phyloP scores from a whole-genome alignment of 768 basidiomycete genomes.

The Lactarius pseudohatsudake region DNA sequence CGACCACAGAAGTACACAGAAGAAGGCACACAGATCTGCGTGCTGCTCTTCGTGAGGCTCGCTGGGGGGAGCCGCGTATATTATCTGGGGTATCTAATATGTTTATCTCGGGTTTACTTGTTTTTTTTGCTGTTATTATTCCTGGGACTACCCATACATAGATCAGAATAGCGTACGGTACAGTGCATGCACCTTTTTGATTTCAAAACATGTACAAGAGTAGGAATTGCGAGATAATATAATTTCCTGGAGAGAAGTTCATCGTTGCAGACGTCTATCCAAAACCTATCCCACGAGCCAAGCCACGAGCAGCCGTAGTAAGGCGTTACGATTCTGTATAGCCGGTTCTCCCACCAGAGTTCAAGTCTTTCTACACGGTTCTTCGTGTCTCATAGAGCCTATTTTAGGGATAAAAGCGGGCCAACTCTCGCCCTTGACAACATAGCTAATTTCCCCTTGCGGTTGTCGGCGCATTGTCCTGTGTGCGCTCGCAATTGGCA shows the following conservation, averaged over 20 bases:
- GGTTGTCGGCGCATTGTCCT: too few species aligned
- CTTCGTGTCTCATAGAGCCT: too few species aligned
- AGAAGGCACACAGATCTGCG: not conserved
- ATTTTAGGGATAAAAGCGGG: too few species aligned
- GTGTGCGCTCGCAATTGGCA: too few species aligned
- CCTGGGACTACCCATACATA: not conserved
- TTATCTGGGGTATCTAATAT: constrained; percentile 1
- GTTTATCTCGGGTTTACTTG: not conserved
- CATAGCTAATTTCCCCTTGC: too few species aligned
- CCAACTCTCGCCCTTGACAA: too few species aligned
- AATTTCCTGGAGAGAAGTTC: not conserved
- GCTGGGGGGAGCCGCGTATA: constrained; percentile 11
- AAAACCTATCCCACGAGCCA: not conserved
- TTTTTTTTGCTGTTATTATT: not conserved
- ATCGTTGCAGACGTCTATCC: not conserved
- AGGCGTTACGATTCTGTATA: too few species aligned
- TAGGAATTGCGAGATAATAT: not conserved
- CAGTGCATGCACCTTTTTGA: not conserved
- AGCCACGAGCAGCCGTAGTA: too few species aligned
- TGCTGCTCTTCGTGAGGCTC: constrained; percentile 22
- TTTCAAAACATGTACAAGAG: not conserved
- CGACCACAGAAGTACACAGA: not conserved
- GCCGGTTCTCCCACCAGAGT: too few species aligned
- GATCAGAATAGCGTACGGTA: not conserved
- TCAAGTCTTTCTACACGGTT: too few species aligned